Percentiles rank a stretch among this genome's conserved stretches.
Conservation (phyloP, 2,329 filamentous ascomycete genomes). For the Epichloe baconii region DNA sequence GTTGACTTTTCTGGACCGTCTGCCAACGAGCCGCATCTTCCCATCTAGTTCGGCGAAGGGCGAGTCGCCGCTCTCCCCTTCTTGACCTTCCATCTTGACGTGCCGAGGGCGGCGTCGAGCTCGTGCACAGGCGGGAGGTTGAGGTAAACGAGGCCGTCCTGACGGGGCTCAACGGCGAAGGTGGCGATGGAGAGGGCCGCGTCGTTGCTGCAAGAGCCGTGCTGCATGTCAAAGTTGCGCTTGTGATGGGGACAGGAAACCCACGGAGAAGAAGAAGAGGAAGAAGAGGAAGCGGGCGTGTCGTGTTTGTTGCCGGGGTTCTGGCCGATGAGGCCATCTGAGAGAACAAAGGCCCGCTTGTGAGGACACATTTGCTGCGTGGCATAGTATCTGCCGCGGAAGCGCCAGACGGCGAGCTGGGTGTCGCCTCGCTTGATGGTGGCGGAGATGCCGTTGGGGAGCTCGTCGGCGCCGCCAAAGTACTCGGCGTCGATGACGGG, state of each 20-base stretch:
- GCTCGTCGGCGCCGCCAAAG: slow-evolving; percentile 50
- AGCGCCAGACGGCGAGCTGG: slow-evolving; percentile 76
- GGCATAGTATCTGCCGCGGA: slow-evolving; percentile 68
- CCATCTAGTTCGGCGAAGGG: slow-evolving; percentile 32
- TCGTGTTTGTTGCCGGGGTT: slow-evolving; percentile 20
- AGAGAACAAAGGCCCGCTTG: slow-evolving; percentile 80
- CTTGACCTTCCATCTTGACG: slow-evolving; percentile 63
- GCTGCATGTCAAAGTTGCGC: slow-evolving; percentile 68
- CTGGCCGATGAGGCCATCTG: slow-evolving; percentile 72
- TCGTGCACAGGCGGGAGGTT: slow-evolving; percentile 70
- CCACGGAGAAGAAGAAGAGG: slow-evolving; percentile 44
- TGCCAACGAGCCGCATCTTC: slow-evolving; percentile 19
- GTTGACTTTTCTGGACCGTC: slow-evolving; percentile 21
- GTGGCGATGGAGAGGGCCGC: slow-evolving; percentile 65
- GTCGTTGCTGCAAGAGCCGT: slow-evolving; percentile 65
- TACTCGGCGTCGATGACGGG: slow-evolving; percentile 59
- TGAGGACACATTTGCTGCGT: slow-evolving; percentile 94
- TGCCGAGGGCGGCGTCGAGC: slow-evolving; percentile 67
- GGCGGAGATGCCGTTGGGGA: slow-evolving; percentile 60
- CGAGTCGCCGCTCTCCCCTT: slow-evolving; percentile 43
- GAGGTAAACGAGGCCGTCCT: slow-evolving; percentile 66
- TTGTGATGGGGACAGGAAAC: slow-evolving; percentile 83
- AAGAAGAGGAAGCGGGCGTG: slow-evolving; percentile 13
- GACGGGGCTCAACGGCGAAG: slow-evolving; percentile 61
- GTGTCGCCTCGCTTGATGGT: slow-evolving; percentile 79